Evolutionary conservation across 768 basidiomycete species (phyloP).

Genomic region (Suillus variegatus): DNA sequence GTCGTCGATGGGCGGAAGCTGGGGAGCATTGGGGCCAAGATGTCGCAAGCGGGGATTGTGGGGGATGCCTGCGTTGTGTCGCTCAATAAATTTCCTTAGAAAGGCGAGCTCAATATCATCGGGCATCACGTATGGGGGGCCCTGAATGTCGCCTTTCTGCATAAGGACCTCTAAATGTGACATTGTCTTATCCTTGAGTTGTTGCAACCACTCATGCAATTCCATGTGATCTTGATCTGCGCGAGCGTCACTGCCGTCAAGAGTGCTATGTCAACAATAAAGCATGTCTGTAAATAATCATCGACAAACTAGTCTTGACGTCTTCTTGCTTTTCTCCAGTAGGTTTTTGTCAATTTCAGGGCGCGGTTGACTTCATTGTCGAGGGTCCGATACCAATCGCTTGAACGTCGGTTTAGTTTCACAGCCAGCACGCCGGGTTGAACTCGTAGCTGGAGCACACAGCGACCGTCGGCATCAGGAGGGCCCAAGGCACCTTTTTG

Average conservation of each 20-base stretch:
- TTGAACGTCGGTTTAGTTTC: conserved; percentile 69
- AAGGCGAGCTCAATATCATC: conserved; percentile 78
- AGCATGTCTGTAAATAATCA: conserved; percentile 1
- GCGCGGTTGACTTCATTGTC: conserved; percentile 80
- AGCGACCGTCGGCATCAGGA: conserved; percentile 74
- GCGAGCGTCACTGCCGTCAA: conserved; percentile 52
- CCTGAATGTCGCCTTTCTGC: conserved; percentile 86
- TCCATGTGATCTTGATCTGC: conserved; percentile 92
- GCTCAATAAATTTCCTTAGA: conserved; percentile 80
- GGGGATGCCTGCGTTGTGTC: conserved; percentile 71
- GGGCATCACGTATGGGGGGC: conserved; percentile 80
- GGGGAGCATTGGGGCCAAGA: conserved; percentile 30
- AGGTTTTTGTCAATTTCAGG: conserved; percentile 82
- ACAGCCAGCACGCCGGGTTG: conserved; percentile 83
- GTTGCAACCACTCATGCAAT: conserved; percentile 84
- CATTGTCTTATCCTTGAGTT: conserved; percentile 88
- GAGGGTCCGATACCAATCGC: conserved; percentile 81
- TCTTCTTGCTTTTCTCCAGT: conserved; percentile 80
- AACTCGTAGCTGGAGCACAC: conserved; percentile 75
- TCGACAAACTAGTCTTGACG: conserved; percentile 64
- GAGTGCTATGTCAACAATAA: conserved; percentile 13
- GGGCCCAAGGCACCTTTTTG: conserved; percentile 78
- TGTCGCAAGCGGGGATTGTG: conserved; percentile 82
- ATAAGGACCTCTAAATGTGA: conserved; percentile 83
- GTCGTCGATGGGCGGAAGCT: conserved; percentile 34